Base-by-base conservation (phyloP, 495 filamentous ascomycete species). In the Coniosporium apollinis region DNA sequence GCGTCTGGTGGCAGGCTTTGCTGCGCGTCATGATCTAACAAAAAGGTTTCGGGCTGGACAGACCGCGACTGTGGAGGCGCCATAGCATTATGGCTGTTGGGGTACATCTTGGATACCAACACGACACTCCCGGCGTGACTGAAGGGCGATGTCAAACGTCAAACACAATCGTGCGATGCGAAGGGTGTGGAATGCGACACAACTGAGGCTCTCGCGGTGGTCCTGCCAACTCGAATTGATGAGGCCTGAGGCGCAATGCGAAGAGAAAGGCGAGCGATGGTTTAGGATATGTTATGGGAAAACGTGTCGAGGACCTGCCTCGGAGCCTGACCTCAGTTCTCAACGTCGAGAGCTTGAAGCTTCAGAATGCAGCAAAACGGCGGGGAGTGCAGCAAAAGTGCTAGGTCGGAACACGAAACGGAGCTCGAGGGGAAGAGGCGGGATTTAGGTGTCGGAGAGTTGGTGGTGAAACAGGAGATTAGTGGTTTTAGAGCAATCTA, bases 21-120 rank as follows among this genome's bases (percentile, higher is more conserved):
- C 59, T 94, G 87, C 28, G 91, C 86, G 60, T 94, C 87, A 45
- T 75, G 82, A 46, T 84, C 92, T 44, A 97, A 70, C 81, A 96
- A 87, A 50, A 97, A 97, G 5, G 89, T 97, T 65, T 96, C 89
- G 31, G 89, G 89, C 56, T 47, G 49, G 24, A 55, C 47, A 3
- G 49, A 47, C 9, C 47, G 45, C 26, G 39, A 92, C 92, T 37
- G 34, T 13, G 21, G 34, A 21, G 34, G 34, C 5, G 34, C 21
- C 22, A 37, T 25, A 4, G 21, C 34, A 25, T 24, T 24, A 28
- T 37, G 21, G 19, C 28, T 21, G 24, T 25, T 26, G 19, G 30
- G 18, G 22, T 34, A 34, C 19, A 26, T 34, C 16, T 24, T 18
- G 36, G 10, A 18, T 25, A 30, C n/a, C 28, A 13, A 11, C 21